phyloP scores from a whole-genome alignment of 331 rosid species.

The Cydonia oblonga region DNA sequence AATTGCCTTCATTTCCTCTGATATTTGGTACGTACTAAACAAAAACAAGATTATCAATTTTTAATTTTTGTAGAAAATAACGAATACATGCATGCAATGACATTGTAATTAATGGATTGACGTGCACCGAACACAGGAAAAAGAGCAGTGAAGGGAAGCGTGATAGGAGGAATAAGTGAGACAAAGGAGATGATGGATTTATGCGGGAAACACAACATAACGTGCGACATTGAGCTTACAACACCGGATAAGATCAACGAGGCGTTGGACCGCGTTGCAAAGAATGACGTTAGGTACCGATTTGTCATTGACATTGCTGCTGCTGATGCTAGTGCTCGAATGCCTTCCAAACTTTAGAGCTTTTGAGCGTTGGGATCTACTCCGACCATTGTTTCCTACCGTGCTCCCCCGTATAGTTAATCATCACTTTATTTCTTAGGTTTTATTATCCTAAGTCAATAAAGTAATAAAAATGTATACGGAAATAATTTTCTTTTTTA shows the following conservation, averaged over 20 bases:
- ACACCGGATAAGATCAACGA: conserved; percentile 31
- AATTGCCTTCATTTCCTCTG: conserved; percentile 53
- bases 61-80: not conserved
- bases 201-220: conserved; percentile 52
- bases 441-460: not conserved
- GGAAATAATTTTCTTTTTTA: too few relatives aligned
- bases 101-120: not conserved
- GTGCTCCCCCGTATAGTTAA: too few relatives aligned
- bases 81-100: not conserved
- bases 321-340: not conserved
- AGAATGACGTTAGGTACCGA: conserved; percentile 59
- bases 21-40: conserved; percentile 39
- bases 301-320: conserved; percentile 57
- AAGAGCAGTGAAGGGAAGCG: conserved; percentile 55
- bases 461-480: too few relatives aligned
- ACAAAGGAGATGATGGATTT: conserved; percentile 59
- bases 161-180: conserved; percentile 60
- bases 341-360: not conserved
- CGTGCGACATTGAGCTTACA: conserved; percentile 49
- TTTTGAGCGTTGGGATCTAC: not conserved
- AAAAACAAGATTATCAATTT: not conserved
- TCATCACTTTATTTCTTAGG: too few relatives aligned
- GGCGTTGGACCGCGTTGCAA: conserved; percentile 41
- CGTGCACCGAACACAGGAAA: conserved; percentile 25
- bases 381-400: too few relatives aligned